A percentile compares a stretch with the other conserved stretches of the same genome.
These are phyloP conservation scores for Nannochloris sp. DNA, from an alignment of 139 green algal genomes.

Conservation along the genomic window DNA sequence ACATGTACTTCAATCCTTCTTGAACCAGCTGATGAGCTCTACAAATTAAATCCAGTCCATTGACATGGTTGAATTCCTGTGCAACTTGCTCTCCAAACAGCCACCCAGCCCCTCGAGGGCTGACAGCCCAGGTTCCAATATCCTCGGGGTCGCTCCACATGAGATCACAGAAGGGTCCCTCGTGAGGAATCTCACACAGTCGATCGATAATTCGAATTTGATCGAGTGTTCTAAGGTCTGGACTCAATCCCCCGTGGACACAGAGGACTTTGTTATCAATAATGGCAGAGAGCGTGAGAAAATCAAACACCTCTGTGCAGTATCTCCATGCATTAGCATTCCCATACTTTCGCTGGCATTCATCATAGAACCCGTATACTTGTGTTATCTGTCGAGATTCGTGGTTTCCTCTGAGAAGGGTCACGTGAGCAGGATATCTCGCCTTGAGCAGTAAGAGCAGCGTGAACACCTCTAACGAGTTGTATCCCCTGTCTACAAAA, in stretches of 20 bases:
- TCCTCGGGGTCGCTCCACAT: conserved; percentile 99
- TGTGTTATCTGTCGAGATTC: conserved; percentile 98
- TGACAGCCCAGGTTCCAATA: conserved; percentile 94
- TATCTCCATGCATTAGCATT: conserved; percentile 99
- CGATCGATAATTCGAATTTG: conserved; percentile 96
- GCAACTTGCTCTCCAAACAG: conserved; percentile 91
- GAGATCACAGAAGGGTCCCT: conserved; percentile 93
- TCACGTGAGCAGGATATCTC: conserved; percentile 87
- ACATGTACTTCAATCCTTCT: conserved; percentile 99
- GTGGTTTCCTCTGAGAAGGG: conserved; percentile 95
- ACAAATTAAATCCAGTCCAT: conserved; percentile 92
- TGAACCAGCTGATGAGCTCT: conserved; percentile 96
- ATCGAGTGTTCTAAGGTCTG: conserved; percentile 91
- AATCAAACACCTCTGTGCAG: conserved; percentile 99
- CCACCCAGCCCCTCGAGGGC: conserved; percentile 88
- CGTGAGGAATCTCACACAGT: conserved; percentile 96
- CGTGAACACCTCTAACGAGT: conserved; percentile 96
- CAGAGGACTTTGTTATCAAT: conserved; percentile 93
- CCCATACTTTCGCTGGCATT: conserved; percentile 98
- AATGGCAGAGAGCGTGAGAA: conserved; percentile 83
- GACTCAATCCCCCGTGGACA: conserved; percentile 95
- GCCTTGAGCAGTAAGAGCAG: conserved; percentile 96
- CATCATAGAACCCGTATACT: conserved; percentile 99
- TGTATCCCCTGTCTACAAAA: conserved; percentile 99
- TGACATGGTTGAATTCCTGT: conserved; percentile 92